Base-by-base conservation (phyloP, 768 basidiomycete species). In the Panus rudis region DNA sequence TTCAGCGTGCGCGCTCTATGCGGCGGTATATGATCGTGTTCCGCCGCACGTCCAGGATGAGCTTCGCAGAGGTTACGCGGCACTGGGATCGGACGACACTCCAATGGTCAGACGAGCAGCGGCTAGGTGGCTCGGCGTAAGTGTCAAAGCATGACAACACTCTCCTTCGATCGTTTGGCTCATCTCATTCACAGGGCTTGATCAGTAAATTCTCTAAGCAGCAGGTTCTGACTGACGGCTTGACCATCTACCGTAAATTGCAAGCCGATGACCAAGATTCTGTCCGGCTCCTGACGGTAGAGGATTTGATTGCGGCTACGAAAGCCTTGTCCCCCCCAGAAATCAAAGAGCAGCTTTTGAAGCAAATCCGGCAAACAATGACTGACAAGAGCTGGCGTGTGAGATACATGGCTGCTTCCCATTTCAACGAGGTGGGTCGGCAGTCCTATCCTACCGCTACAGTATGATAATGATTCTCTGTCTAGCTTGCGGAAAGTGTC, bases 301-400 rank as follows among this genome's bases (percentile, higher is more conserved):
- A 97, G 58, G 92, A 92, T 60, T 72, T 99, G 49, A 97, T 97
- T 63, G 84, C 84, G 45, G 87, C 98, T 59, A 89, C 91, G 23
- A 73, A 86, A 58, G 80, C 84, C 50, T 75, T 99, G 48, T 70
- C 80, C 7, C 84, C 91, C 2, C 67, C 81, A n/a, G 93, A 98
- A 66, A 83, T 92, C 31, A 92, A 92, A 61, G 87, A 89, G 45
- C 84, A 94, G 52, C 67, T 98, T 20, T 68, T 92, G 50, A 83
- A 84, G 51, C 86, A 93, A 62, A 83, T 97, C 55, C 80, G 89
- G 56, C 78, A 84, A 48, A 88, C 86, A 51, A 83, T 96, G 38
- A 73, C 81, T 10, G 96, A 99, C 64, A 96, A 97, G 72, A 94
- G 92, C 61, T 99, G 96, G 96, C 75, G 96, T 52, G 96, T 99